These are phyloP conservation scores for Puccinellia tenuiflora DNA, from an alignment of 176 grass and related monocot genomes.

Conservation along the genomic window DNA sequence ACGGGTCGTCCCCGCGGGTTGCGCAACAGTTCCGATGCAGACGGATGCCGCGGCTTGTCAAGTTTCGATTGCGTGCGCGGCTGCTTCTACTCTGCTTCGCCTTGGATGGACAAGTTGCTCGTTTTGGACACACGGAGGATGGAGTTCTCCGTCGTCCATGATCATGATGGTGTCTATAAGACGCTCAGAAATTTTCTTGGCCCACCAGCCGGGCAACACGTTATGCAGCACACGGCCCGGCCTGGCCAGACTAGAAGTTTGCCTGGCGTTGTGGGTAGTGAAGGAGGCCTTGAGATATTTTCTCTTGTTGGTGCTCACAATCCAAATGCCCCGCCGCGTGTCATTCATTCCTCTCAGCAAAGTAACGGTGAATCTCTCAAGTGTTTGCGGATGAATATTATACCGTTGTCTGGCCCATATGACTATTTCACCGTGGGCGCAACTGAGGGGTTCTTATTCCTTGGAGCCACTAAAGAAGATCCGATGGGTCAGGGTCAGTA, in stretches of 20 bases:
- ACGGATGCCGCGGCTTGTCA: not conserved
- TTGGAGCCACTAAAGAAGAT: not conserved
- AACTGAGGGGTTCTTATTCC: conserved; percentile 5
- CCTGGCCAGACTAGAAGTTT: not conserved
- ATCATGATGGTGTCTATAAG: not conserved
- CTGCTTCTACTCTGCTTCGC: conserved; percentile 9
- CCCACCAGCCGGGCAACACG: no score
- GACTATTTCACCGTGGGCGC: not conserved
- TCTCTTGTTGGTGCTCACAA: not conserved
- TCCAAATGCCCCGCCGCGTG: not conserved
- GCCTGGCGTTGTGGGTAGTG: not conserved
- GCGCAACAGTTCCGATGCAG: not conserved
- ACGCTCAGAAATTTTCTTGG: not conserved
- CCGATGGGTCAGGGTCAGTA: not conserved
- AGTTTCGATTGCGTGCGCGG: not conserved
- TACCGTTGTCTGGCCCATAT: not conserved
- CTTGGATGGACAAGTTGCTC: not conserved
- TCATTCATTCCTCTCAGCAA: not conserved
- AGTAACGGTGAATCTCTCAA: not conserved
- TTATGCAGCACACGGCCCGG: not conserved
- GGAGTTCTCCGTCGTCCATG: conserved; percentile 9
- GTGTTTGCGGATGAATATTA: not conserved
- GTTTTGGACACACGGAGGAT: not conserved
- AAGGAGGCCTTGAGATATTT: not conserved
- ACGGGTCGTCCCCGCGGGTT: not conserved